Conservation (phyloP, 352 stramenopile genomes). For the Phytophthora palmivora region DNA sequence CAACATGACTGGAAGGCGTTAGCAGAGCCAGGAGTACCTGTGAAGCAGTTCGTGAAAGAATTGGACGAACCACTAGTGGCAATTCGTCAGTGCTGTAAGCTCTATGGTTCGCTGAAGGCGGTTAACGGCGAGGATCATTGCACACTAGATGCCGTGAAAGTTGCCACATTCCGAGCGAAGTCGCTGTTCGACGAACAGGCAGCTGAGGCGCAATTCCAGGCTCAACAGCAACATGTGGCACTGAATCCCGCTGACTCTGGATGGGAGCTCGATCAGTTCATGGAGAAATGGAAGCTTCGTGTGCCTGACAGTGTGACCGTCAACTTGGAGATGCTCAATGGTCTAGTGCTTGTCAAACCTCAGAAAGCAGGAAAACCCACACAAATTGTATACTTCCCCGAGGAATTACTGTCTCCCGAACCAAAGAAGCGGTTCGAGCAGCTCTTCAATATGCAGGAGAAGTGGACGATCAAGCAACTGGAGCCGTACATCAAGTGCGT, state of each 20-base stretch:
- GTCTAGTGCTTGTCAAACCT: slow-evolving; percentile 61
- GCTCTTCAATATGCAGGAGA: slow-evolving; percentile 83
- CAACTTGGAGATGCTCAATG: slow-evolving; percentile 68
- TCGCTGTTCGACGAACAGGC: slow-evolving; percentile 75
- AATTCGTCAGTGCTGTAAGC: slow-evolving; percentile 74
- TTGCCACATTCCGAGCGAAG: slow-evolving; percentile 77
- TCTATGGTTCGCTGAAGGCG: slow-evolving; percentile 55
- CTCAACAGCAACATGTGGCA: slow-evolving; percentile 36
- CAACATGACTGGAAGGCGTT: slow-evolving; percentile 78
- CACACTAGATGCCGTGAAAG: slow-evolving; percentile 61
- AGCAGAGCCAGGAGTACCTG: slow-evolving; percentile 39
- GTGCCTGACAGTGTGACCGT: slow-evolving; percentile 74
- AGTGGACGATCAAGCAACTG: slow-evolving; percentile 83
- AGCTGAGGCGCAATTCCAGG: slow-evolving; percentile 47
- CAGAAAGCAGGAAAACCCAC: slow-evolving; percentile 47
- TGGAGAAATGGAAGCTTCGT: slow-evolving; percentile 85
- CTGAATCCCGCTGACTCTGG: slow-evolving; percentile 43
- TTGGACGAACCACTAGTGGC: slow-evolving; percentile 55
- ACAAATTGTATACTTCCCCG: slow-evolving; percentile 71
- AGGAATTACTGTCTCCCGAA: slow-evolving; percentile 69
- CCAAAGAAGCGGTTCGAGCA: slow-evolving; percentile 80
- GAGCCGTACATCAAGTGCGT: slow-evolving; percentile 86
- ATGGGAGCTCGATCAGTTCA: slow-evolving; percentile 67
- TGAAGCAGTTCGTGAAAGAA: slow-evolving; percentile 49
- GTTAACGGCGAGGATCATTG: slow-evolving; percentile 43